phyloP scores from a whole-genome alignment of 257 asterid genomes.

The Paraleonurus japonicus region DNA sequence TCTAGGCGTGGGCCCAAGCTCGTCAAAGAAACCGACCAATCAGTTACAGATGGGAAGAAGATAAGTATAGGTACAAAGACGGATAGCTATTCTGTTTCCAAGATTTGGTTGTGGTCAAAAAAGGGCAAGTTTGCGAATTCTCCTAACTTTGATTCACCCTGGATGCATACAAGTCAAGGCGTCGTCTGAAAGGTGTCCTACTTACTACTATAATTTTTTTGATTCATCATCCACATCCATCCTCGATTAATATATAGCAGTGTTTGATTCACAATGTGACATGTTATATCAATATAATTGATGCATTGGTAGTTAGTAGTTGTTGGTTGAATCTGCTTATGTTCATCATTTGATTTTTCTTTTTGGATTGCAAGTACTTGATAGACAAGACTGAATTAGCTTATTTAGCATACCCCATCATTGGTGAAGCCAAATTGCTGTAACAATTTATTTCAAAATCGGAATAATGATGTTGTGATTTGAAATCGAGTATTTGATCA shows the following conservation, averaged over 20 bases:
- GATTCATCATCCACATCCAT: conserved; percentile 24
- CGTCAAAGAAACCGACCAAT: conserved; percentile 30
- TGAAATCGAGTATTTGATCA: too few relatives aligned
- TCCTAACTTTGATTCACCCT: conserved; percentile 41
- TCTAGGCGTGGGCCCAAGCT: conserved; percentile 24
- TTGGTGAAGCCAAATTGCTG: neutral
- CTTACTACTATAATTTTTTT: conserved; percentile 23
- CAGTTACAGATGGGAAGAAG: conserved; percentile 61
- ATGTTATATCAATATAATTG: conserved; percentile 32
- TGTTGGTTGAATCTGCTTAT: conserved; percentile 10
- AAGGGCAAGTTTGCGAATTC: conserved; percentile 69
- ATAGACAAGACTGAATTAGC: conserved; percentile 23
- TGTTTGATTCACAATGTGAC: conserved; percentile 20
- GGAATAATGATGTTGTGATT: neutral
- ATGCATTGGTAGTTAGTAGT: conserved; percentile 15
- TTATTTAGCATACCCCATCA: conserved; percentile 18
- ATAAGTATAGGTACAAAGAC: conserved; percentile 75
- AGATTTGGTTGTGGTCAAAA: conserved; percentile 96
- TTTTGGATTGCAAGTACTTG: conserved; percentile 11
- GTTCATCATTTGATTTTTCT: neutral
- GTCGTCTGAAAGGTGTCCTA: conserved; percentile 31
- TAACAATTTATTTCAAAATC: neutral
- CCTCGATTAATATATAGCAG: conserved; percentile 5
- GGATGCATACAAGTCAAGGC: conserved; percentile 45
- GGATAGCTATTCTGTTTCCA: conserved; percentile 92